Base-by-base conservation (phyloP, 1,139 yeast species). In the Debaryomyces subglobosus region DNA sequence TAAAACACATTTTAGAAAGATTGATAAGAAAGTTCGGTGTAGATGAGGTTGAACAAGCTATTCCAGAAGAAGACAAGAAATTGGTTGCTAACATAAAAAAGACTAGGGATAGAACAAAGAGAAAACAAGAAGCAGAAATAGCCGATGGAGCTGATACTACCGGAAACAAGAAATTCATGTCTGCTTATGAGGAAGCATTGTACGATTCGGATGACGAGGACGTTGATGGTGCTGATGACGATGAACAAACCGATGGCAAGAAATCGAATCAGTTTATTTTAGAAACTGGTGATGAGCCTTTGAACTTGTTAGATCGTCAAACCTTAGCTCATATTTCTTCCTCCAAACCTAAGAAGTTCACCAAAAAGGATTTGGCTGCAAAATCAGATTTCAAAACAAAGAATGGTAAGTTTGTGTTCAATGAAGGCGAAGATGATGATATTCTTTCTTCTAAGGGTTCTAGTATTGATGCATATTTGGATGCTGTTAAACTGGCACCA, bases 401-500 rank as follows among this genome's bases (percentile, higher is more conserved):
- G 71, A 79, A 65, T 51, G 88, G 86, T 39, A 81, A 81, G 56
- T 62, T 82, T 49, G 81, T 82, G 33, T 72, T 81, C 51, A 77
- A 74, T 51, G 77, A 72, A 15, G 64, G 62, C n/a, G 69, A 64
- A 15, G 78, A 74, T 5, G 82, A 78, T 42, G 87, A 83, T 64
- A 82, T 83, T 46, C 68, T 84, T 58, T 67, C 70, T n/a, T 61
- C 65, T 34, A 65, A 65, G 49, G 76, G 74, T 10, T 68, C 78
- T 6, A 95, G 96, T 23, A 81, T 92, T 54, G 89, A 89, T 64
- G 97, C 97, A 1, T 94, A 94, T 64, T 81, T 91, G 58, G 97
- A 90, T 56, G 99, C 98, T 10, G 90, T 94, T 35, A 86, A 84
- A 65, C 89, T 86, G 59, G 97, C 94, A 27, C 98, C 99, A 37